A percentile compares a stretch with the other conserved stretches of the same genome.
These are phyloP conservation scores for Debaryomyces castellii DNA, from an alignment of 805 yeast species.

Conservation along the genomic window DNA sequence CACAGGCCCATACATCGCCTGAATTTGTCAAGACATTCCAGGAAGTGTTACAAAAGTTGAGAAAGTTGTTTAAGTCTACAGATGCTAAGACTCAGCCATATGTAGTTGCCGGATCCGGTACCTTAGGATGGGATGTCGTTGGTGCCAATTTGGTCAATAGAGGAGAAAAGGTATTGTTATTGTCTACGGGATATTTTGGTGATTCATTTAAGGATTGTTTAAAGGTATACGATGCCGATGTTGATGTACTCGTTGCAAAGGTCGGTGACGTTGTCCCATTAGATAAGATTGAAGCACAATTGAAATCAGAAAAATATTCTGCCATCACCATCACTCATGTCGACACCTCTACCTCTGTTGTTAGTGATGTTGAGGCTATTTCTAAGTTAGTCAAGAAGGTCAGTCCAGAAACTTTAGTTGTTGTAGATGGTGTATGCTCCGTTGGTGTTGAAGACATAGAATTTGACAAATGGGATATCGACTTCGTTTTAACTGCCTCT, in stretches of 20 bases:
- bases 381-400: constrained; percentile 57
- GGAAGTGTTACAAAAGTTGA: constrained; percentile 60
- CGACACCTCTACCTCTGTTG: constrained; percentile 95
- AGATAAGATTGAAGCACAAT: constrained; percentile 52
- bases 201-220: constrained; percentile 80
- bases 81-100: constrained; percentile 68
- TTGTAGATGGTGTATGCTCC: constrained; percentile 95
- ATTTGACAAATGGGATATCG: constrained; percentile 88
- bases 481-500: constrained; percentile 85
- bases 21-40: constrained; percentile 78
- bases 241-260: constrained; percentile 69
- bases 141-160: constrained; percentile 69
- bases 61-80: constrained; percentile 72
- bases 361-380: constrained; percentile 65
- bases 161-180: constrained; percentile 72
- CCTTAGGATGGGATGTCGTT: constrained; percentile 91
- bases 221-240: constrained; percentile 69
- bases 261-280: constrained; percentile 71
- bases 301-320: constrained; percentile 53
- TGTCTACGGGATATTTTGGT: constrained; percentile 89
- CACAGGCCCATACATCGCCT: constrained; percentile 88
- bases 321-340: constrained; percentile 89
- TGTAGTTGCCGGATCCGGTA: constrained; percentile 87
- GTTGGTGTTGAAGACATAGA: constrained; percentile 84
- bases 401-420: constrained; percentile 77